Conservation (phyloP, 371 early-diverging fungal genomes). For the Apophysomyces trapeziformis region DNA sequence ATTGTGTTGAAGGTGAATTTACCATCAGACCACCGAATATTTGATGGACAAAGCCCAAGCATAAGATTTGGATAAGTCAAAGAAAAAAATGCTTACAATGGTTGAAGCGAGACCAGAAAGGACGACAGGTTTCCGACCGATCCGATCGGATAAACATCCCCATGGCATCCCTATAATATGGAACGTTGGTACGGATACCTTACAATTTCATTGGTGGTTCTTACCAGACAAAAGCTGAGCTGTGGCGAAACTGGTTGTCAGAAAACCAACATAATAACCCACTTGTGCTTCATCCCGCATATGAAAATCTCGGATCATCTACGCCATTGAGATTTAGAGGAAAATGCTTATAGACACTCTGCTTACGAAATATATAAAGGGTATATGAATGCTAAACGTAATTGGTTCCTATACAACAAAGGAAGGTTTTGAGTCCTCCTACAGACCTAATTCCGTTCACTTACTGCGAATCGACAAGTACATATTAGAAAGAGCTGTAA, state of each 20-base stretch:
- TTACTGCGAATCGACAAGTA: constrained; percentile 48
- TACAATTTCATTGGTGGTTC: neutral
- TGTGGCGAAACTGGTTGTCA: constrained; percentile 67
- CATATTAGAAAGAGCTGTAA: constrained; percentile 57
- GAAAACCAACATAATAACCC: constrained; percentile 69
- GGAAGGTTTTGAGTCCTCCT: constrained; percentile 14
- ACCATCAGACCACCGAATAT: constrained; percentile 73
- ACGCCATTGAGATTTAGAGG: neutral
- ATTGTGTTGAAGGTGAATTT: constrained; percentile 22
- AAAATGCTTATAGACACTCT: neutral
- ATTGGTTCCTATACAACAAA: constrained; percentile 63
- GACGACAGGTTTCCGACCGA: constrained; percentile 76
- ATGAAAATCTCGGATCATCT: constrained; percentile 67
- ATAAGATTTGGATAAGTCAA: constrained; percentile 76
- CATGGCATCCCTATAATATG: constrained; percentile 49
- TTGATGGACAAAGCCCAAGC: constrained; percentile 71
- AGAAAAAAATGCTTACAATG: constrained; percentile 63
- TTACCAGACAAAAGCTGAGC: constrained; percentile 64
- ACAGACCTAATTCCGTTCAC: neutral
- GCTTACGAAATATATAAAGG: constrained; percentile 61
- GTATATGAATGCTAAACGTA: constrained; percentile 62
- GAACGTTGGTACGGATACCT: neutral
- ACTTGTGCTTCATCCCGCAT: constrained; percentile 56
- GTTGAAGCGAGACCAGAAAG: constrained; percentile 81
- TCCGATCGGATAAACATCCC: constrained; percentile 72